Evolutionary conservation across 768 basidiomycete species (phyloP).

Genomic region (Leucocoprinus sp.): DNA sequence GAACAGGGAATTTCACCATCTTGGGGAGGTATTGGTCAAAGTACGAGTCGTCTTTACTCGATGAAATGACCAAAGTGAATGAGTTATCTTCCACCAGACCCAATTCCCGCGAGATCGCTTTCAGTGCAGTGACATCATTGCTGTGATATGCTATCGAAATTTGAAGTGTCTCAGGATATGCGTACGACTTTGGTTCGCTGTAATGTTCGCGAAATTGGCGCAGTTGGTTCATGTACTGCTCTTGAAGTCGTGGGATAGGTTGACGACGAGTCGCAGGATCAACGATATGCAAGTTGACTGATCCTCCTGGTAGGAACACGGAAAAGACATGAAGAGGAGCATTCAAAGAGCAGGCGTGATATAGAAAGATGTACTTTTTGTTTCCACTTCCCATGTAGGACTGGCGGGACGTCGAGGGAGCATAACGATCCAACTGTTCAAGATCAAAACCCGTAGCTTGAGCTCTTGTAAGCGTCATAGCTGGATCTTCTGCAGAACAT

Average conservation of each 20-base stretch:
- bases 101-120: slow-evolving; percentile 82
- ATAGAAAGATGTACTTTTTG: slow-evolving; percentile 77
- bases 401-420: slow-evolving; percentile 46
- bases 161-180: slow-evolving; percentile 56
- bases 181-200: slow-evolving; percentile 39
- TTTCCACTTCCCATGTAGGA: slow-evolving; percentile 70
- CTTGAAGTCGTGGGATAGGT: slow-evolving; percentile 66
- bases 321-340: slow-evolving; percentile 81
- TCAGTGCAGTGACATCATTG: slow-evolving; percentile 72
- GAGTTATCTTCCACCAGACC: slow-evolving; percentile 66
- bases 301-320: slow-evolving; percentile 67
- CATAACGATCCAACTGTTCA: slow-evolving; percentile 63
- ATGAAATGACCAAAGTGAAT: slow-evolving; percentile 75
- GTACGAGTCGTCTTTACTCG: slow-evolving; percentile 74
- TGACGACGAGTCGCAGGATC: slow-evolving; percentile 87
- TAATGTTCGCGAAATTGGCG: slow-evolving; percentile 38
- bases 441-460: slow-evolving; percentile 80
- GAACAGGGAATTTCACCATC: slow-evolving; percentile 75
- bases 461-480: slow-evolving; percentile 73
- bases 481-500: slow-evolving; percentile 57
- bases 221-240: slow-evolving; percentile 59
- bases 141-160: slow-evolving; percentile 71
- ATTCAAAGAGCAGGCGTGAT: slow-evolving; percentile 72
- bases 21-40: slow-evolving; percentile 69
- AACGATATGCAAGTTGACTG: slow-evolving; percentile 77